Base-by-base conservation (phyloP, 176 grass and related monocot genomes). In the Carex littledalei region DNA sequence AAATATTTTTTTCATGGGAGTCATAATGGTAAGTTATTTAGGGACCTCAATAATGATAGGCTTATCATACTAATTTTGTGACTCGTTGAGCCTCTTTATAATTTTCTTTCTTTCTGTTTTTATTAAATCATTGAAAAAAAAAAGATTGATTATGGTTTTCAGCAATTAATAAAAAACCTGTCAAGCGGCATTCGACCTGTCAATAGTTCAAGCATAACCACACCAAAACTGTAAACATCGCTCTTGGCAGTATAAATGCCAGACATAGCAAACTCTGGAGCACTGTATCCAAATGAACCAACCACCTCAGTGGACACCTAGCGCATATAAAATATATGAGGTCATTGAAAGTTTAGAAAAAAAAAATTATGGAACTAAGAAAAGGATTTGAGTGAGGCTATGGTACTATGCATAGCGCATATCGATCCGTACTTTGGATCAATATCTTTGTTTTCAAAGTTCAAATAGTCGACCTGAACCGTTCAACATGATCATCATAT, bases 141-240 rank as follows among this genome's bases (percentile, higher is more conserved):
- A 16, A 78, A 32, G 24, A n/a, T 56, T 34, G 15, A 78, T 57
- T 32, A 57, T 9, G 15, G 3, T 78, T 57, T 78, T 17, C 26
- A 78, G 22, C 2, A 35, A 35, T 35, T 35, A 35, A 89, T 5
- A 21, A 59, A 3, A 32, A 74, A 99, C 97, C 97, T 99, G 87
- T 99, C 97, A 13, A 99, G 89, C 18, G 97, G 97, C 50, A 92
- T 99, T 76, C 91, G 87, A 81, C 97, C 97, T 21, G 97, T 96
- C 85, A 99, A 85, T 87, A 99, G 85, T 85, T 99, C 97, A 85
- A 99, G 87, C 97, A 99, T 99, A 50, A 94, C 97, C 75, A 99
- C 91, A 63, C 97, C 97, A 79, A 99, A 99, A 87, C 93, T 99
- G 89, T 99, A 99, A 66, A 99, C 97, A 64, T 99, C 97, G 66